phyloP scores from a whole-genome alignment of 371 early-diverging fungal species.

The Mortierella sp. region DNA sequence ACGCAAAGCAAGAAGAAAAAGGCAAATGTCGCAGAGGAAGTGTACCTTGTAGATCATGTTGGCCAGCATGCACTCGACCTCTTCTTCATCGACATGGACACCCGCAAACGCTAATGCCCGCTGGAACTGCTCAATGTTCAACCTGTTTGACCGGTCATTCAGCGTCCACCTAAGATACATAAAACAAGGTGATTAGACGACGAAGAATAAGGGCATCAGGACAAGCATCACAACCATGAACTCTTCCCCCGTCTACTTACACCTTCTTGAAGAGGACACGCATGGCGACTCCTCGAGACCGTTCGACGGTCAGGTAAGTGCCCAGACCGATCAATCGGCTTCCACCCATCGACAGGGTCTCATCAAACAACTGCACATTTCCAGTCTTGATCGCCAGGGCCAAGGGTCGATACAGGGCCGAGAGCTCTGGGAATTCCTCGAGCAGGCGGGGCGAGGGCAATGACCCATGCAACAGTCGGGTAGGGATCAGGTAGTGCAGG shows the following conservation, averaged over 20 bases:
- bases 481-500: conserved; percentile 82
- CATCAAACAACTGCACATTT: conserved; percentile 79
- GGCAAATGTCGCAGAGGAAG: not conserved
- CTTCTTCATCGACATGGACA: conserved; percentile 35
- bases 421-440: conserved; percentile 68
- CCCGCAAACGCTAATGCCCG: conserved; percentile 62
- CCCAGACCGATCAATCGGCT: conserved; percentile 71
- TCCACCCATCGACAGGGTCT: conserved; percentile 65
- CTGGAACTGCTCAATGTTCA: conserved; percentile 69
- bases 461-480: conserved; percentile 73
- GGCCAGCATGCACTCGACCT: conserved; percentile 58
- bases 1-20: not conserved
- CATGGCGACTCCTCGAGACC: conserved; percentile 76
- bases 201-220: too few relatives aligned
- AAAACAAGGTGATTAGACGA: not conserved
- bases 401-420: conserved; percentile 70
- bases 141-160: conserved; percentile 61
- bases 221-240: too few relatives aligned
- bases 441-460: conserved; percentile 73
- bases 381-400: conserved; percentile 76
- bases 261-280: conserved; percentile 85
- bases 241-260: too few relatives aligned
- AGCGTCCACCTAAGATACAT: conserved; percentile 62
- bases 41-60: conserved; percentile 82
- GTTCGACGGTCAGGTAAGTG: conserved; percentile 85